These are phyloP conservation scores for Xylaria bambusicola DNA, from an alignment of 495 filamentous ascomycete genomes.

Conservation along the genomic window DNA sequence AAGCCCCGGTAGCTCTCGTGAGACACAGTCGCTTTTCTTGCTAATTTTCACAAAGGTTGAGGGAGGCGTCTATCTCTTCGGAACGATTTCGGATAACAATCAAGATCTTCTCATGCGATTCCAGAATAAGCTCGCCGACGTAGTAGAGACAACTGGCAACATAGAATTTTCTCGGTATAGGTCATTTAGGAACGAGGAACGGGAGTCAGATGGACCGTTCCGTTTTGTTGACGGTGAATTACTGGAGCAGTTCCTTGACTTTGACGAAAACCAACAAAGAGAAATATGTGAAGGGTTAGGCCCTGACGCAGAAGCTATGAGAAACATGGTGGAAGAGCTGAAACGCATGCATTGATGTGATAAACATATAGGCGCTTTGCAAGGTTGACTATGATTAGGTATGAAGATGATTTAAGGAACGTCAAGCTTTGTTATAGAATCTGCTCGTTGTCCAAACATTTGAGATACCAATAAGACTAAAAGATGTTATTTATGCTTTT, in stretches of 20 bases:
- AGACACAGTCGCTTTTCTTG: background rate
- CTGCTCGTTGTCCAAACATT: no score
- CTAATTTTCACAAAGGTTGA: slow-evolving; percentile 64
- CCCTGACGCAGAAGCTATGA: slow-evolving; percentile 70
- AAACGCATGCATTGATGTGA: slow-evolving; percentile 63
- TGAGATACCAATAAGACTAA: no score
- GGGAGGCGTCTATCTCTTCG: slow-evolving; percentile 89
- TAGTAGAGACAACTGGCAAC: slow-evolving; percentile 65
- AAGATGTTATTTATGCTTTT: no score
- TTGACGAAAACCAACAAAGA: slow-evolving; percentile 62
- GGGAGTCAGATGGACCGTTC: slow-evolving; percentile 73
- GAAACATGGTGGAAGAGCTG: slow-evolving; percentile 70
- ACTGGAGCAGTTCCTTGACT: slow-evolving; percentile 79
- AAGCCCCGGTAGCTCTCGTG: slow-evolving; percentile 34
- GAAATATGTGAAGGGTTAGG: slow-evolving; percentile 64
- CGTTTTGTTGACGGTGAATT: slow-evolving; percentile 93
- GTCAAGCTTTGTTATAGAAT: no score
- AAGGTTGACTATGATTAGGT: no score
- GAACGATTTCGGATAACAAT: slow-evolving; percentile 64
- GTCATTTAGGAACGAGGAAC: slow-evolving; percentile 69
- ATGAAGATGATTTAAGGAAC: no score
- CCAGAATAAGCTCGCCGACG: slow-evolving; percentile 65
- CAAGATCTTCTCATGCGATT: slow-evolving; percentile 83
- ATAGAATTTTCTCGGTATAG: slow-evolving; percentile 77
- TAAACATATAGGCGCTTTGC: no score